Conservation (phyloP, 345 rosid species). For the Corchorus olitorius region DNA sequence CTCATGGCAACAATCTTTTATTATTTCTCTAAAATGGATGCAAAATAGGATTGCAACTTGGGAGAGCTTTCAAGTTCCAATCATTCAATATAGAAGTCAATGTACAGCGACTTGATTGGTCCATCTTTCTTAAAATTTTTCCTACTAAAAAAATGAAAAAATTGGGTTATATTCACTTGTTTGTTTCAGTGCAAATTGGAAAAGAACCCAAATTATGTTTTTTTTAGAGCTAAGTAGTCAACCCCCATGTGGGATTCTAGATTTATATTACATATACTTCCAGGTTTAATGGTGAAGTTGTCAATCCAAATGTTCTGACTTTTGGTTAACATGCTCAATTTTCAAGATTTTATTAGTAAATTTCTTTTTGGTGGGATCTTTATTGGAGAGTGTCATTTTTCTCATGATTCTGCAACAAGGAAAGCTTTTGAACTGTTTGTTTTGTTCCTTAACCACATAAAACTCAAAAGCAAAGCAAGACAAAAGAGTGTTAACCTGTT, state of each 20-base stretch:
- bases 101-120: background rate
- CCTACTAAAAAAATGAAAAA: too few species aligned
- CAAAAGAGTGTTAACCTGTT: background rate
- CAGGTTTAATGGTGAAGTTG: background rate
- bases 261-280: background rate
- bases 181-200: background rate
- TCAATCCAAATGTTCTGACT: slow-evolving; percentile 13
- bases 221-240: background rate
- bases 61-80: background rate
- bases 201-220: background rate
- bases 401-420: background rate
- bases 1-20: background rate
- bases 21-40: background rate
- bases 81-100: background rate
- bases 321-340: background rate
- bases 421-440: too few species aligned
- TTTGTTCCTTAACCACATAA: slow-evolving; percentile 8
- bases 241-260: background rate
- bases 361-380: background rate
- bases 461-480: background rate
- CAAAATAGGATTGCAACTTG: background rate
- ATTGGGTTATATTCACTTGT: background rate
- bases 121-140: background rate
- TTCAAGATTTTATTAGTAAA: background rate
- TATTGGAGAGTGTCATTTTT: background rate